Evolutionary conservation across 2,329 filamentous ascomycete species (phyloP).

Genomic region (Neodidymelliopsis sp.): DNA sequence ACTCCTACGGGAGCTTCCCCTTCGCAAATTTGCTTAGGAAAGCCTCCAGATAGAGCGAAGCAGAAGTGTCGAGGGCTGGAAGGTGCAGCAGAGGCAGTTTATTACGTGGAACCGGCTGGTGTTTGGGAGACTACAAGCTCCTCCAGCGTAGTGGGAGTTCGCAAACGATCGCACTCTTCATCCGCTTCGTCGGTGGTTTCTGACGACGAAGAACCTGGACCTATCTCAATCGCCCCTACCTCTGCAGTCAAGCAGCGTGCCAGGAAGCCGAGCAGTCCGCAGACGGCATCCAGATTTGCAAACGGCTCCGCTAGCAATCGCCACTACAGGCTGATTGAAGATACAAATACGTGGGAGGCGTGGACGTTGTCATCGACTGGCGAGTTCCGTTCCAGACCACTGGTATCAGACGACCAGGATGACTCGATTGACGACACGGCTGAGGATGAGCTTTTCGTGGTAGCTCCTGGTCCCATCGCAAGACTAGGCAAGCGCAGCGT

Average conservation of each 20-base stretch:
- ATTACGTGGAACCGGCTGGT: conserved; percentile 68
- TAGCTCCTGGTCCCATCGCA: conserved; percentile 69
- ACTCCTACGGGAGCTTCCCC: conserved; percentile 61
- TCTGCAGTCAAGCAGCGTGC: conserved; percentile 43
- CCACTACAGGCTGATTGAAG: conserved; percentile 15
- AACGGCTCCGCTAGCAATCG: conserved; percentile 15
- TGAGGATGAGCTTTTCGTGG: conserved; percentile 67
- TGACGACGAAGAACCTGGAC: conserved; percentile 28
- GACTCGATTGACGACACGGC: conserved; percentile 19
- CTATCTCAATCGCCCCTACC: conserved; percentile 22
- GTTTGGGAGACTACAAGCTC: conserved; percentile 69
- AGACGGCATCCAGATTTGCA: conserved; percentile 6
- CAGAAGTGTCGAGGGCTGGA: conserved; percentile 47
- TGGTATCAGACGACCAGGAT: conserved; percentile 34
- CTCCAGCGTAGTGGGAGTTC: conserved; percentile 69
- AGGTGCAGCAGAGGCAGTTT: conserved; percentile 58
- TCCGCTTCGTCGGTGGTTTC: conserved; percentile 41
- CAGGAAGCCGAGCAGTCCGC: conserved; percentile 16
- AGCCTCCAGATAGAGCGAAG: conserved; percentile 45
- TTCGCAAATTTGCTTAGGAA: conserved; percentile 64
- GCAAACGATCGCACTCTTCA: conserved; percentile 53
- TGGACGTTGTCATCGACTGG: conserved; percentile 60
- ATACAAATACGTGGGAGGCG: conserved; percentile 59
- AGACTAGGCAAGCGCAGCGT: conserved; percentile 70
- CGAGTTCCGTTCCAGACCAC: conserved; percentile 52